These are phyloP conservation scores for Prillingera fragicola DNA, from an alignment of 1,284 basidiomycete genomes.

Conservation along the genomic window DNA sequence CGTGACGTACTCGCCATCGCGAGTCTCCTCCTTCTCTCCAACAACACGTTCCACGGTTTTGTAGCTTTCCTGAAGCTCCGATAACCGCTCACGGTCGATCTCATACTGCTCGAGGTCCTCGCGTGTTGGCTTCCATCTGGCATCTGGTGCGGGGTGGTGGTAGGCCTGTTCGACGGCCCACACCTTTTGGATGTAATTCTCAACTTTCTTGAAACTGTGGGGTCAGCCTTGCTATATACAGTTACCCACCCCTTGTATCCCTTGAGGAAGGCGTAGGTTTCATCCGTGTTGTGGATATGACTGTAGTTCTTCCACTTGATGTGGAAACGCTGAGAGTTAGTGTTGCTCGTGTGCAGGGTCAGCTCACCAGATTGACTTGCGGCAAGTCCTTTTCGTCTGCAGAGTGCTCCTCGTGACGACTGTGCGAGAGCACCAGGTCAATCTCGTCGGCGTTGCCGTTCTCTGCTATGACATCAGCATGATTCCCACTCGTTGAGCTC, in stretches of 20 bases:
- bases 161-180: slow-evolving; percentile 65
- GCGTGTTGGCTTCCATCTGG: slow-evolving; percentile 60
- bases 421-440: slow-evolving; percentile 75
- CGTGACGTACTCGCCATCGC: slow-evolving; percentile 54
- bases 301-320: slow-evolving; percentile 96
- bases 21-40: slow-evolving; percentile 64
- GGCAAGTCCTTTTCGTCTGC: slow-evolving; percentile 72
- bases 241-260: slow-evolving; percentile 58
- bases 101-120: slow-evolving; percentile 87
- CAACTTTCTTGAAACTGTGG: slow-evolving; percentile 79
- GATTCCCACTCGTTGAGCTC: slow-evolving; percentile 5
- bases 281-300: slow-evolving; percentile 93
- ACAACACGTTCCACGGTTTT: slow-evolving; percentile 91
- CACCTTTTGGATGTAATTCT: slow-evolving; percentile 92
- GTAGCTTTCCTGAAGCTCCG: slow-evolving; percentile 83
- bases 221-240: too few relatives aligned
- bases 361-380: slow-evolving; percentile 73
- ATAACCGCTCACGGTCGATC: slow-evolving; percentile 82
- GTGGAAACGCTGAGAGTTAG: slow-evolving; percentile 67
- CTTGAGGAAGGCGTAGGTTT: slow-evolving; percentile 83
- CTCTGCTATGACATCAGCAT: slow-evolving; percentile 3
- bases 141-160: slow-evolving; percentile 50
- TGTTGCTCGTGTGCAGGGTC: not conserved
- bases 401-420: slow-evolving; percentile 70
- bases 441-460: slow-evolving; percentile 62